Conservation (phyloP, 2,329 filamentous ascomycete genomes). For the Neonectria sp. region DNA sequence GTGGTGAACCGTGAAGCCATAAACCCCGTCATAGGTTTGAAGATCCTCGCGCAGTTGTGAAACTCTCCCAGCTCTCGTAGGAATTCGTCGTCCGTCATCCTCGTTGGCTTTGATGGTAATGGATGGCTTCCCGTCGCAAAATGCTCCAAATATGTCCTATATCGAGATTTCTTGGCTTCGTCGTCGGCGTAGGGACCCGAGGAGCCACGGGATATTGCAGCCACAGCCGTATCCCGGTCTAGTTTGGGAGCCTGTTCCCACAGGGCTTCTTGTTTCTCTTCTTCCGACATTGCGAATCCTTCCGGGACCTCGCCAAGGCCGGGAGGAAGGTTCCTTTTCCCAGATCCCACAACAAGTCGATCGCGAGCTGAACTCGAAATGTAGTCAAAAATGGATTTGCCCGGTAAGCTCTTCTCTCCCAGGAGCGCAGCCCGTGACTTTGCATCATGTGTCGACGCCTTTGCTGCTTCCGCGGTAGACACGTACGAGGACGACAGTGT, state of each 20-base stretch:
- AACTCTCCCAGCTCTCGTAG: constrained; percentile 86
- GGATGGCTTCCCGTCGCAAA: constrained; percentile 66
- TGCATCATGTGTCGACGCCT: constrained; percentile 81
- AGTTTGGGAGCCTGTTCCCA: constrained; percentile 74
- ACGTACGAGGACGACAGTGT: constrained; percentile 58
- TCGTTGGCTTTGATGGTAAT: constrained; percentile 65
- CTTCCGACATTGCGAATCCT: constrained; percentile 74
- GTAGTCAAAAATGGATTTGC: constrained; percentile 97
- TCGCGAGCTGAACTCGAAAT: constrained; percentile 84
- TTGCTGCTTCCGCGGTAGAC: constrained; percentile 84
- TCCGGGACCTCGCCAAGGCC: constrained; percentile 82
- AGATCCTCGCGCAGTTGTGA: constrained; percentile 75
- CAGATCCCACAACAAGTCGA: constrained; percentile 81
- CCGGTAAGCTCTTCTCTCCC: constrained; percentile 83
- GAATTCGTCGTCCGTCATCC: constrained; percentile 79
- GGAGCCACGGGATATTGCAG: constrained; percentile 76
- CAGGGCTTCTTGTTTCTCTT: constrained; percentile 72
- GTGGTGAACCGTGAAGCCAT: constrained; percentile 97
- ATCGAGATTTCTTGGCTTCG: constrained; percentile 83
- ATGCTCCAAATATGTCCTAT: constrained; percentile 85
- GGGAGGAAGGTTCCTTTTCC: constrained; percentile 82
- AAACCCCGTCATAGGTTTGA: constrained; percentile 90
- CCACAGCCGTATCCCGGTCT: constrained; percentile 76
- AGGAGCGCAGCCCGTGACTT: constrained; percentile 83
- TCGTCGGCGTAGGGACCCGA: constrained; percentile 88